phyloP scores from a whole-genome alignment of 176 grass and related monocot genomes.

The Zizania latifolia region DNA sequence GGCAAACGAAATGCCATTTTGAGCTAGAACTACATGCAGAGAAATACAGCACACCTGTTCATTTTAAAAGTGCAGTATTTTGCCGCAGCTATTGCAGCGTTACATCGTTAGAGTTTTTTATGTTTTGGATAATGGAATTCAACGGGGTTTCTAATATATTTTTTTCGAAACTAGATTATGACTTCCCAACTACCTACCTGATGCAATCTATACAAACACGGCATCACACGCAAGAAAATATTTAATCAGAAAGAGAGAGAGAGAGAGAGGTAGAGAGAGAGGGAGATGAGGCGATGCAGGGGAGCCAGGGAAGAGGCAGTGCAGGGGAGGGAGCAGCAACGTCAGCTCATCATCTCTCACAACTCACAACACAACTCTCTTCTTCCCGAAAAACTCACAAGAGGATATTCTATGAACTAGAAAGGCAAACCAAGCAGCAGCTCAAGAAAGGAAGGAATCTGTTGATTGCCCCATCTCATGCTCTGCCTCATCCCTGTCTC shows the following conservation, averaged over 20 bases:
- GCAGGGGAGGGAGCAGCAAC: slow-evolving; percentile 73
- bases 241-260: no score
- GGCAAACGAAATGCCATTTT: background rate
- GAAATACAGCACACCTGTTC: background rate
- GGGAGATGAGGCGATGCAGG: background rate
- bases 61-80: background rate
- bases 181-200: no score
- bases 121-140: no score
- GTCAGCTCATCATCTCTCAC: background rate
- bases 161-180: no score
- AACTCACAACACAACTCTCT: background rate
- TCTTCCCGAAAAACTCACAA: background rate
- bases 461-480: slow-evolving; percentile 70
- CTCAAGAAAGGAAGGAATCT: background rate
- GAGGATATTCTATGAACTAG: no score
- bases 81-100: background rate
- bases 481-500: slow-evolving; percentile 67
- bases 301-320: slow-evolving; percentile 95
- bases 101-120: no score
- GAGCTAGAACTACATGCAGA: background rate
- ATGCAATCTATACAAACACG: background rate
- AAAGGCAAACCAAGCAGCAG: no score
- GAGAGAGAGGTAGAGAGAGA: no score
- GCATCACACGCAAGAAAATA: background rate
- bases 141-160: no score